Conservation (phyloP, 2,329 filamentous ascomycete species). For the Didymella sp. region DNA sequence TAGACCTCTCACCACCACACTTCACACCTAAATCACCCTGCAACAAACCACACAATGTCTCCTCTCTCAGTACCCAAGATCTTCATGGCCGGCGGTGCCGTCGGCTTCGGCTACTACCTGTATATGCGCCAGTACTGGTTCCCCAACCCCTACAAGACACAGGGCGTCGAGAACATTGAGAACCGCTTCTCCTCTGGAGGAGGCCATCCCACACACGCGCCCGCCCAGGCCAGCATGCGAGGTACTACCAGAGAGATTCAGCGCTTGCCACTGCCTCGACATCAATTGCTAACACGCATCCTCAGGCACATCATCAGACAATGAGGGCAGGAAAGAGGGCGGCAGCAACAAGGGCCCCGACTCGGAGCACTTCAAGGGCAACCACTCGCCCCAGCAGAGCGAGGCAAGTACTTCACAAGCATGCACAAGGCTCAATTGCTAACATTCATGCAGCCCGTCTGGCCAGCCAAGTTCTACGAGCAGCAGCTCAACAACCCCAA, state of each 20-base stretch:
- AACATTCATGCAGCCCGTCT: slow-evolving; percentile 29
- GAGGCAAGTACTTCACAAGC: slow-evolving; percentile 25
- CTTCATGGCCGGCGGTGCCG: slow-evolving; percentile 47
- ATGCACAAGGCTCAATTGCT: background rate
- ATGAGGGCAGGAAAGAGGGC: slow-evolving; percentile 34
- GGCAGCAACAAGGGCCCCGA: slow-evolving; percentile 37
- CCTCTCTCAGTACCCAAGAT: slow-evolving; percentile 47
- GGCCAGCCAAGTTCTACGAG: slow-evolving; percentile 44
- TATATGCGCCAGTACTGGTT: slow-evolving; percentile 50
- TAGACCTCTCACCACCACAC: slow-evolving; percentile 2
- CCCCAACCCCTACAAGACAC: slow-evolving; percentile 49
- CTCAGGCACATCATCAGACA: slow-evolving; percentile 32
- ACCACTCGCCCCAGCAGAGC: slow-evolving; percentile 36
- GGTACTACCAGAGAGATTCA: slow-evolving; percentile 30
- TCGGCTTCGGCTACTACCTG: slow-evolving; percentile 48
- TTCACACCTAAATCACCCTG: background rate
- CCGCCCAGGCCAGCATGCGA: slow-evolving; percentile 35
- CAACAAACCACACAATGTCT: slow-evolving; percentile 33
- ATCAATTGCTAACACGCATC: slow-evolving; percentile 1
- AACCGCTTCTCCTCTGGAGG: slow-evolving; percentile 44
- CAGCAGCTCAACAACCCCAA: slow-evolving; percentile 42
- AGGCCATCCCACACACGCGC: slow-evolving; percentile 41
- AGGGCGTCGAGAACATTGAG: slow-evolving; percentile 45
- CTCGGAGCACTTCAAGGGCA: slow-evolving; percentile 37
- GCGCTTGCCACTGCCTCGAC: background rate